Evolutionary conservation across 1,284 basidiomycete species (phyloP), one percentile per base, ranked within the genome.

Genomic region (Melampsora allii-populina): DNA sequence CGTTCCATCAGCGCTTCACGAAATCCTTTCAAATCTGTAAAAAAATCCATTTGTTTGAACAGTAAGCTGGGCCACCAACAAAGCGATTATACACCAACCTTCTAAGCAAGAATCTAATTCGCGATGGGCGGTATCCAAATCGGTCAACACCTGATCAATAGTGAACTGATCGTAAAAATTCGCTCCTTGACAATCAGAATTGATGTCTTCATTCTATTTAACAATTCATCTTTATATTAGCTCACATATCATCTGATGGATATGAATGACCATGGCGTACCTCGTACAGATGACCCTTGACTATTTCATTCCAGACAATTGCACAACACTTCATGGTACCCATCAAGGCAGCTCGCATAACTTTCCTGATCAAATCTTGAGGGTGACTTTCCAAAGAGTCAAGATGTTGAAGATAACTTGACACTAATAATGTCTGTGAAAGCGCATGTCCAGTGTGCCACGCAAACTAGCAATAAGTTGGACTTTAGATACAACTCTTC

Each of bases 391-490:
- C 77, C 50, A 81, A 68, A 7, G 59, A 39, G 21, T 84, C 81
- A 42, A 91, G 80, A 46, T 86, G 84, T 78, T 93, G 92, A 50
- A 90, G 86, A 79, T 92, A 90, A 45, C 90, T 85, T 76, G 89
- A 86, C 0, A 92, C 92, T 81, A 87, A 91, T 29, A 97, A 86
- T 0, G 92, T 92, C 80, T 94, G 92, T 0, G 90, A 87, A 19
- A 97, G 86, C 3, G 89, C 88, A 77, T 89, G 89, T 46, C 94
- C 93, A 5, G 85, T 83, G 80, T 94, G 91, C 89, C 91, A 96
- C 78, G 89, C 87, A 83, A 91, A 89, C 92, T 95, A 79, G 33
- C 76, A 66, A 53, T 2, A 14, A 68, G 63, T 33, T 46, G 5
- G 65, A 66, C 63, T 42, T 42, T 42, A 17, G 2, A 27, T 29